Base-by-base conservation (phyloP, 345 rosid species). In the Dovyalis caffra region DNA sequence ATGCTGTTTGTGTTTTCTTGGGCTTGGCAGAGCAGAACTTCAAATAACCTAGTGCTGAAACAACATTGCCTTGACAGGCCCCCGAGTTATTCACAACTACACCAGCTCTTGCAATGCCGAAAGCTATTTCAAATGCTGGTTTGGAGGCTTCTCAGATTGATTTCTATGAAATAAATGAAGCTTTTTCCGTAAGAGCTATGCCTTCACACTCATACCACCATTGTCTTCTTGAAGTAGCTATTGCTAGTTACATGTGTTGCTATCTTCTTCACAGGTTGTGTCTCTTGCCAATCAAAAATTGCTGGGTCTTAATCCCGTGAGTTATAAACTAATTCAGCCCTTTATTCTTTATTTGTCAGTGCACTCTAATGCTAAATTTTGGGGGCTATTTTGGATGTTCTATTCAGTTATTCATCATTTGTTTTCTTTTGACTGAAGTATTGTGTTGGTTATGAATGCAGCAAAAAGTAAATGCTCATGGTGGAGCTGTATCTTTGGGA, bases 401-500 rank as follows among this genome's bases (percentile, higher is more conserved):
- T 20, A 26, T 61, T 70, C 20, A 35, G 33, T 34, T 62, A 6
- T 7, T 31, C 45, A 28, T 37, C 45, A 32, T 33, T 60, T 58
- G 2, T 11, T 25, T 8, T 53, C 2, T 10, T 25, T 70, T 51
- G 28, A 35, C 49, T 33, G 63, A 43, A 37, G 4, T 58, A 25
- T 47, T 21, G 11, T 28, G 51, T 21, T 49, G 29, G 31, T 5
- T 53, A 47, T 28, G 53, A 74, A 10, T 66, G 56, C 79, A 80
- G 83, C 65, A 69, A 32, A 76, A 66, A 57, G 63, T 80, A 56
- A 77, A 80, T 69, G 78, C 40, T 21, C 78, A 80, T 34, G 83
- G 80, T 64, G 83, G 83, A 63, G 80, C 78, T 20, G 80, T 80
- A 49, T 76, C 83, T 51, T 53, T 80, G 66, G 83, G 83, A n/a